Evolutionary conservation across 371 early-diverging fungal species (phyloP).

Genomic region (Lichtheimia ornata): DNA sequence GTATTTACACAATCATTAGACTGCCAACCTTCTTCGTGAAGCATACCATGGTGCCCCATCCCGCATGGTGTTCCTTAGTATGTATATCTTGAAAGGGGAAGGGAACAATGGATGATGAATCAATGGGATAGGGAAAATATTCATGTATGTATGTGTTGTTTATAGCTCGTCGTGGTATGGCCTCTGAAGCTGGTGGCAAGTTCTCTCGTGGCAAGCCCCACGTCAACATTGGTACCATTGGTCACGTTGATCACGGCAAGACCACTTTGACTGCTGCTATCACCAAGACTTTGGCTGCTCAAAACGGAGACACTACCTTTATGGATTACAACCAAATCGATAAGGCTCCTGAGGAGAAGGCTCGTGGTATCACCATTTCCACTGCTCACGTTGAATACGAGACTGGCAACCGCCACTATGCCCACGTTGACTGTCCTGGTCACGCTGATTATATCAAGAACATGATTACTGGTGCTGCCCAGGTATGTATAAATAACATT

Average conservation of each 20-base stretch:
- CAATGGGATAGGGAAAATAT: neutral
- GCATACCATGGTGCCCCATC: conserved; percentile 42
- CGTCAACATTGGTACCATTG: conserved; percentile 99
- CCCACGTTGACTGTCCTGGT: conserved; percentile 99
- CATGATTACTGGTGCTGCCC: conserved; percentile 99
- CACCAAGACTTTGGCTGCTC: conserved; percentile 88
- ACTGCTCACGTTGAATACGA: conserved; percentile 97
- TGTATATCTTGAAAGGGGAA: conserved; percentile 2
- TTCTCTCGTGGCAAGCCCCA: conserved; percentile 90
- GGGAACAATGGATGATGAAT: no score
- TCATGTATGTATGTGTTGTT: neutral
- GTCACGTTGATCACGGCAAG: conserved; percentile 99
- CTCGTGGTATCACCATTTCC: conserved; percentile 96
- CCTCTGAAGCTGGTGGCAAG: conserved; percentile 53
- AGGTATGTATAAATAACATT: conserved; percentile 37
- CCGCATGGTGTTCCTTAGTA: conserved; percentile 47
- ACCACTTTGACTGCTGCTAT: conserved; percentile 99
- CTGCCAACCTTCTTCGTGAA: conserved; percentile 41
- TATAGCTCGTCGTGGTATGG: conserved; percentile 50
- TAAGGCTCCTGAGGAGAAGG: conserved; percentile 97
- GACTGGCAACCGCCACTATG: conserved; percentile 89
- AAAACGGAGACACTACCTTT: conserved; percentile 83
- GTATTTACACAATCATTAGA: conserved; percentile 18
- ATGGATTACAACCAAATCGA: conserved; percentile 95
- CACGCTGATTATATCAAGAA: conserved; percentile 99